phyloP scores from a whole-genome alignment of 345 rosid genomes.

The Conringia planisiliqua region DNA sequence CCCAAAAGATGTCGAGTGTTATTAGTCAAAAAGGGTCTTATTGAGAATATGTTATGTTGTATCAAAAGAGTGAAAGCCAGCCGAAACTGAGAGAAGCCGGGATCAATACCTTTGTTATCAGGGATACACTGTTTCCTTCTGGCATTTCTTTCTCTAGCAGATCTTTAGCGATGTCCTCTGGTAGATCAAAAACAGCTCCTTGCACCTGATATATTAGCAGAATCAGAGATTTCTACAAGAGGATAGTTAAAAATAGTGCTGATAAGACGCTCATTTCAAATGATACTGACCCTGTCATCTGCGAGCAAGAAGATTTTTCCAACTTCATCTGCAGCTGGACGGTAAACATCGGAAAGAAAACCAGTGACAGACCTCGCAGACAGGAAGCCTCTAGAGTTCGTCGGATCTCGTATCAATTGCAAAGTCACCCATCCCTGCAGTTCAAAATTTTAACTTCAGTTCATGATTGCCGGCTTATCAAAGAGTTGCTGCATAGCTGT shows the following conservation, averaged over 20 bases:
- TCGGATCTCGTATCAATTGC: conserved; percentile 78
- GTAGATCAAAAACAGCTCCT: conserved; percentile 96
- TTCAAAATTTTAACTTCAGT: conserved; percentile 3
- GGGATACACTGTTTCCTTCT: conserved; percentile 68
- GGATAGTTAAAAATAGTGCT: neutral
- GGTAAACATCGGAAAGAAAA: conserved; percentile 81
- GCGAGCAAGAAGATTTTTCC: conserved; percentile 86
- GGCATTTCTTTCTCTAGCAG: conserved; percentile 68
- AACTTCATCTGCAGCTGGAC: conserved; percentile 86
- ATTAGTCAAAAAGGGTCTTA: neutral
- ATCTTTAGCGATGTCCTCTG: conserved; percentile 87
- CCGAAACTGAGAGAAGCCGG: neutral
- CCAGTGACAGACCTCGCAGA: conserved; percentile 93
- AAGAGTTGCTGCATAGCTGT: neutral
- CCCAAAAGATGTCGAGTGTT: neutral
- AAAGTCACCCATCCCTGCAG: conserved; percentile 87
- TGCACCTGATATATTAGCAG: conserved; percentile 57
- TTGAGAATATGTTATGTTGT: neutral
- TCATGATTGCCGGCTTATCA: neutral
- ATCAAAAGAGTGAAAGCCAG: neutral
- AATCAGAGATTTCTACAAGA: conserved; percentile 2
- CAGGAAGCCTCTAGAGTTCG: conserved; percentile 59
- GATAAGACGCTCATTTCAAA: neutral
- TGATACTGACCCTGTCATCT: conserved; percentile 66
- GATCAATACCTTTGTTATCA: conserved; percentile 65